Conservation (phyloP, 306 rosid genomes). For the Cercis canadensis region DNA sequence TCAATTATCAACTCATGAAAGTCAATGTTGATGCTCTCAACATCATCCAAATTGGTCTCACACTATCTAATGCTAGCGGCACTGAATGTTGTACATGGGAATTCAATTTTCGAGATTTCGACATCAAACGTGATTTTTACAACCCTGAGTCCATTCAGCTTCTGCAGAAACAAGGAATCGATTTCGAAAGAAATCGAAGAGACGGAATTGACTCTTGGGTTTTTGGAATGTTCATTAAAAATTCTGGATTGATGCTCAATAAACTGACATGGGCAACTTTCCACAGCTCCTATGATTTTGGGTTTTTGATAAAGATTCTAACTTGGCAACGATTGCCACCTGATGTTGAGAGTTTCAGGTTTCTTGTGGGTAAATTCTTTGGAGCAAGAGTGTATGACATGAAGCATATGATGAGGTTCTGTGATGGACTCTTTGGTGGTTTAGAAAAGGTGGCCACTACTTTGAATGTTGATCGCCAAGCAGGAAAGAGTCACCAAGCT, state of each 20-base stretch:
- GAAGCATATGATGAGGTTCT: conserved; percentile 22
- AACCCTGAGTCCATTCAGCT: conserved; percentile 4
- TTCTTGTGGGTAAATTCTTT: conserved; percentile 4
- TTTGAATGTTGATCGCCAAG: background rate
- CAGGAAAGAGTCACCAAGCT: conserved; percentile 25
- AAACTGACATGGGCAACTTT: conserved; percentile 22
- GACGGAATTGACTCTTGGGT: conserved; percentile 1
- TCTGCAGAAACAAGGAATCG: conserved; percentile 23
- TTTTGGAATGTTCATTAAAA: background rate
- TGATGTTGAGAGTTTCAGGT: no score
- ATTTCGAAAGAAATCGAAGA: conserved; percentile 9
- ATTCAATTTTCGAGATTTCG: conserved; percentile 21
- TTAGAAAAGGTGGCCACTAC: conserved; percentile 2
- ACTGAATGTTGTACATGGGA: conserved; percentile 2
- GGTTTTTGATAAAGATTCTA: conserved; percentile 8
- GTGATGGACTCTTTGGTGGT: conserved; percentile 30
- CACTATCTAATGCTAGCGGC: background rate
- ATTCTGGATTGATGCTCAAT: background rate
- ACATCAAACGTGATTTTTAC: background rate
- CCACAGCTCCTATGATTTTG: conserved; percentile 28
- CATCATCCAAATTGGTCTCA: conserved; percentile 22
- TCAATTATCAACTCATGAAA: background rate
- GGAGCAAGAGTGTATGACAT: conserved; percentile 16
- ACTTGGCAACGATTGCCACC: background rate
- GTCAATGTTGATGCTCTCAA: conserved; percentile 3